A percentile compares a stretch with the other conserved stretches of the same genome.
Evolutionary conservation across 1,284 basidiomycete species (phyloP).

Genomic region (Kalmanozyma brasiliensis): DNA sequence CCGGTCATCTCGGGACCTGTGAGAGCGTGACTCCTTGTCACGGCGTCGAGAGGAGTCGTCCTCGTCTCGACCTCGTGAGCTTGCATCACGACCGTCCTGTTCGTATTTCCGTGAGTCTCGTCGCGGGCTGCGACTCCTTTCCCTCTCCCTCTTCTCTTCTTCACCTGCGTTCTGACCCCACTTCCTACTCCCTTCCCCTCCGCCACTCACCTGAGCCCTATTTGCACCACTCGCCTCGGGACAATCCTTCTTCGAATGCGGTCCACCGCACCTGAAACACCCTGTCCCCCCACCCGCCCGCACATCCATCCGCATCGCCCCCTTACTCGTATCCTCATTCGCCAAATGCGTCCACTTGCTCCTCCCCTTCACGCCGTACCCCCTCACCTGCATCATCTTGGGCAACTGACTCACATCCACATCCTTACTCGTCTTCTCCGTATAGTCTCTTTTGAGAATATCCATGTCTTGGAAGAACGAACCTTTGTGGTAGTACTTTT

Average conservation of each 20-base stretch:
- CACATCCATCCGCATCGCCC: conserved; percentile 50
- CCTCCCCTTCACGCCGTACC: conserved; percentile 91
- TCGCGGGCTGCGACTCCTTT: conserved; percentile 17
- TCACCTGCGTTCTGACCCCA: conserved; percentile 1
- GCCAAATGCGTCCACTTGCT: conserved; percentile 84
- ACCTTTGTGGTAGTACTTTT: conserved; percentile 99
- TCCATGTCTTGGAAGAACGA: conserved; percentile 94
- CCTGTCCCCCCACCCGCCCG: conserved; percentile 73
- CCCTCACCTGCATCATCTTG: conserved; percentile 94
- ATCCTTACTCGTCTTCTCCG: conserved; percentile 85
- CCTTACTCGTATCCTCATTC: conserved; percentile 85
- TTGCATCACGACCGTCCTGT: not conserved
- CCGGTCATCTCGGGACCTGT: conserved; percentile 11
- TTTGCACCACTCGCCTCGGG: conserved; percentile 40
- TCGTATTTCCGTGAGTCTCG: conserved; percentile 12
- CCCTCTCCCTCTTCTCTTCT: conserved; percentile 3
- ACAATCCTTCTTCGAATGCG: conserved; percentile 66
- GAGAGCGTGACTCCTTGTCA: not conserved
- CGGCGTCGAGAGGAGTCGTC: conserved; percentile 4
- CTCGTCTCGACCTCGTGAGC: conserved; percentile 5
- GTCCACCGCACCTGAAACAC: conserved; percentile 80
- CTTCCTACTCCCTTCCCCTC: not conserved
- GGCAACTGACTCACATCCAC: conserved; percentile 84
- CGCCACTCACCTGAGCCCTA: not conserved
- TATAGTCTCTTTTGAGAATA: conserved; percentile 87